Conservation (phyloP, 257 asterid species). For the Rubia yunnanensis region DNA sequence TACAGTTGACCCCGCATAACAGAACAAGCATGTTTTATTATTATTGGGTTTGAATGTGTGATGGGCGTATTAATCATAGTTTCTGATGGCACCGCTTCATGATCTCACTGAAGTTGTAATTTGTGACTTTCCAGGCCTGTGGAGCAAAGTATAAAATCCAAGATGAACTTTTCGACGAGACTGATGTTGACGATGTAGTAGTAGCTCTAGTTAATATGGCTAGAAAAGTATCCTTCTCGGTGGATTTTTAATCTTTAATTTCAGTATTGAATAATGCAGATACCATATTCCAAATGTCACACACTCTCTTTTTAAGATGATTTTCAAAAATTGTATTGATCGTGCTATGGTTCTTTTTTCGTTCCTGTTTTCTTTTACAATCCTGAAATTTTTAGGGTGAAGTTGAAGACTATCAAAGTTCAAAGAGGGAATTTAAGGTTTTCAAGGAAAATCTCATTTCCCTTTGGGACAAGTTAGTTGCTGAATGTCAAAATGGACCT, state of each 20-base stretch:
- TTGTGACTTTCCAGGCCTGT: slow-evolving; percentile 54
- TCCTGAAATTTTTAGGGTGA: slow-evolving; percentile 52
- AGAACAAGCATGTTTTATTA: no score
- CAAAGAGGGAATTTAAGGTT: slow-evolving; percentile 78
- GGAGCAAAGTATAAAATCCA: slow-evolving; percentile 70
- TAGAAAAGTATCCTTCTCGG: slow-evolving; percentile 55
- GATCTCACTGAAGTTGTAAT: background rate
- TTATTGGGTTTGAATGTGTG: slow-evolving; percentile 1
- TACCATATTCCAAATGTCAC: background rate
- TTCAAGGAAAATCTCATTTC: slow-evolving; percentile 82
- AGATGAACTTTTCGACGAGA: slow-evolving; percentile 67
- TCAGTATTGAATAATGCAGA: background rate
- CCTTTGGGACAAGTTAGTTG: slow-evolving; percentile 84
- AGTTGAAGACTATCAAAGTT: slow-evolving; percentile 87
- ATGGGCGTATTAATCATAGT: background rate
- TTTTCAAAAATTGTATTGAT: background rate
- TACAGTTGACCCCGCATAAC: background rate
- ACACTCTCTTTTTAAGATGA: background rate
- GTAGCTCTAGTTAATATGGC: slow-evolving; percentile 89
- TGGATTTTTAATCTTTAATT: background rate
- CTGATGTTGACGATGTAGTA: slow-evolving; percentile 85
- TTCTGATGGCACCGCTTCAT: background rate
- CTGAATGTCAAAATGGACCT: slow-evolving; percentile 92
- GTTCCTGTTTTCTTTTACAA: slow-evolving; percentile 36
- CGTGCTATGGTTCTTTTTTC: background rate